A percentile compares a stretch with the other conserved stretches of the same genome.
phyloP scores from a whole-genome alignment of 441 rosid species.

The Adansonia madagascariensis region DNA sequence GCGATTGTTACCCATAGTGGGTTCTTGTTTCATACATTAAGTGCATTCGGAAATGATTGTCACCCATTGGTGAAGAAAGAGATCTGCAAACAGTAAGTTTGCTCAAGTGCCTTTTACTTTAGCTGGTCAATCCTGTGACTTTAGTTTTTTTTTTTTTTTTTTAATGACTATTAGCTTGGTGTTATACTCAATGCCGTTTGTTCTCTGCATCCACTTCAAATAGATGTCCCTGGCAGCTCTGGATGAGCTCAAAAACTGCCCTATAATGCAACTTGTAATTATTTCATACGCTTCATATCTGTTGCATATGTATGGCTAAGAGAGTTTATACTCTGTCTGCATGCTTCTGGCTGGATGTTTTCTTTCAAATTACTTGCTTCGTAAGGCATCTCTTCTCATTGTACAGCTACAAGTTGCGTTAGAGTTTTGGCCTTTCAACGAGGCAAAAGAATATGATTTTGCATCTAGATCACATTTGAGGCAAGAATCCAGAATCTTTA shows the following conservation, averaged over 20 bases:
- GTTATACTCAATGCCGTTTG: not conserved
- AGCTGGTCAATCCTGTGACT: slow-evolving; percentile 20
- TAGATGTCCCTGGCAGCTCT: not conserved
- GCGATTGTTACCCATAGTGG: slow-evolving; percentile 96
- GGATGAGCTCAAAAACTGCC: not conserved
- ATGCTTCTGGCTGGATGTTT: not conserved
- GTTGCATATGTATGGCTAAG: not conserved
- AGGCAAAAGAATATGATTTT: not conserved
- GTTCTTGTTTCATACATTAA: slow-evolving; percentile 79
- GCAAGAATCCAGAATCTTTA: not conserved
- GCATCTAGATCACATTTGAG: slow-evolving; percentile 15
- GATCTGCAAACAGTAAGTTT: slow-evolving; percentile 69
- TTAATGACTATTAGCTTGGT: not conserved
- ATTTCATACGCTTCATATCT: not conserved
- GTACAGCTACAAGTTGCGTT: not conserved
- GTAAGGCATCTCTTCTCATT: not conserved
- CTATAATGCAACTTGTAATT: not conserved
- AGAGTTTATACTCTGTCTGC: not conserved
- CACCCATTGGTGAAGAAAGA: slow-evolving; percentile 76
- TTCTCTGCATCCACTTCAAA: not conserved
- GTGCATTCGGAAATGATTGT: slow-evolving; percentile 74
- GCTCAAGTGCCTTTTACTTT: slow-evolving; percentile 17
- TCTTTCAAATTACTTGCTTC: not conserved
- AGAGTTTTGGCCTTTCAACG: not conserved
- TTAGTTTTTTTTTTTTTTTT: not conserved